phyloP scores from a whole-genome alignment of 129 eudicot species.

The Erigeron canadensis region DNA sequence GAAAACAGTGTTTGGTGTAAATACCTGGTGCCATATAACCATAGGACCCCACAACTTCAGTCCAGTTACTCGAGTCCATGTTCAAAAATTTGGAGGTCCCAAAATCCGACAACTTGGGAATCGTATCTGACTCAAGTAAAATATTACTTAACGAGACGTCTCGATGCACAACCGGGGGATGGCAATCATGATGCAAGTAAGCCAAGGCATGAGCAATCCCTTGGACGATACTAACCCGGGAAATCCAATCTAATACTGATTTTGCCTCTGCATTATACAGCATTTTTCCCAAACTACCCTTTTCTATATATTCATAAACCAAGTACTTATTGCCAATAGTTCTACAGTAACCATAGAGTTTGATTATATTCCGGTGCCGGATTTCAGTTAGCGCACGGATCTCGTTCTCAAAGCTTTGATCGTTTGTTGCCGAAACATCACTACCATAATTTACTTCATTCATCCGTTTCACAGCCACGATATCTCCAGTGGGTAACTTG shows the following conservation, averaged over 20 bases:
- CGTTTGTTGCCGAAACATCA: conserved; percentile 42
- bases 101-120: conserved; percentile 80
- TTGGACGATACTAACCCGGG: conserved; percentile 60
- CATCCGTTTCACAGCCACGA: conserved; percentile 59
- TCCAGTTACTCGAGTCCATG: conserved; percentile 65
- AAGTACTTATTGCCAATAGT: conserved; percentile 52
- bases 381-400: conserved; percentile 72
- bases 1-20: neutral
- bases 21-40: conserved; percentile 98
- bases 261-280: conserved; percentile 44
- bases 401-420: conserved; percentile 72
- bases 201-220: conserved; percentile 88
- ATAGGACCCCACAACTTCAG: conserved; percentile 74
- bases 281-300: conserved; percentile 68
- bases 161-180: conserved; percentile 82
- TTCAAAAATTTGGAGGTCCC: conserved; percentile 72
- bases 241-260: conserved; percentile 52
- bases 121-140: conserved; percentile 60
- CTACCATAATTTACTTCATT: conserved; percentile 37
- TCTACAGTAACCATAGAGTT: conserved; percentile 73
- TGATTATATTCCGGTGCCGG: conserved; percentile 81
- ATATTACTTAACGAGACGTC: conserved; percentile 67
- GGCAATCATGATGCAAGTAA: conserved; percentile 84
- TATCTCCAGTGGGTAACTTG: conserved; percentile 47
- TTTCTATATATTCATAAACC: conserved; percentile 77